Base-by-base conservation (phyloP, 257 asterid species). In the Scutellaria barbata region DNA sequence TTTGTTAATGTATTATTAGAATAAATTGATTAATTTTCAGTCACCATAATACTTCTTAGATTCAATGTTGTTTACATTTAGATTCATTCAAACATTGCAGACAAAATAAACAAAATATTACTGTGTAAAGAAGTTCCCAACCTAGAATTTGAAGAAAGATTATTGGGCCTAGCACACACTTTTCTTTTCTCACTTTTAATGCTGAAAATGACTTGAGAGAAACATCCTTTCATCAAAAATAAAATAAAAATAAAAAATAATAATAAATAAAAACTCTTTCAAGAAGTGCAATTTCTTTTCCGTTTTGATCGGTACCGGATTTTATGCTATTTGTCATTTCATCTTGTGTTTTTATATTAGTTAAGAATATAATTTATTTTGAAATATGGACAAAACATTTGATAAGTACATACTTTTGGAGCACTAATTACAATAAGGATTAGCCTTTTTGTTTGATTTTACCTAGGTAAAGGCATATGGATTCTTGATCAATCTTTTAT, bases 151-250 rank as follows among this genome's bases (percentile, higher is more conserved):
- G 4, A 16, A 37, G 17, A 60, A 47, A 45, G 3, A 11, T 40
- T 25, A 35, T 50, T 68, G 9, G 17, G 10, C 20, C 11, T 18
- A 20, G 63, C 45, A 30, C 14, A 1, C 9, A 1, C 43, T 17
- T 14, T 14, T 52, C 8, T 35, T 10, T 43, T 43, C 7, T 61
- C 55, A 66, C 68, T 14, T 66, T 72, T 52, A 51, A 18, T 37
- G 39, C 75, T 72, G 78, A 77, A 77, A 77, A 71, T 17, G 77
- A 77, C 74, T 50, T n/a, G 46, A 47, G 25, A 39, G 62, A 48
- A 48, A 51, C 13, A n/a, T 14, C 8, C 56, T 13, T 0, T 50
- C 20, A 14, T n/a, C n/a, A 16, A 45, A 4, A 50, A 14, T 5
- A 5, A 50, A 47, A 47, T 3, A 22, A 22, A 22, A 22, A 20